These are phyloP conservation scores for Elsinoe fawcettii DNA, from an alignment of 2,329 filamentous ascomycete genomes.

Conservation along the genomic window DNA sequence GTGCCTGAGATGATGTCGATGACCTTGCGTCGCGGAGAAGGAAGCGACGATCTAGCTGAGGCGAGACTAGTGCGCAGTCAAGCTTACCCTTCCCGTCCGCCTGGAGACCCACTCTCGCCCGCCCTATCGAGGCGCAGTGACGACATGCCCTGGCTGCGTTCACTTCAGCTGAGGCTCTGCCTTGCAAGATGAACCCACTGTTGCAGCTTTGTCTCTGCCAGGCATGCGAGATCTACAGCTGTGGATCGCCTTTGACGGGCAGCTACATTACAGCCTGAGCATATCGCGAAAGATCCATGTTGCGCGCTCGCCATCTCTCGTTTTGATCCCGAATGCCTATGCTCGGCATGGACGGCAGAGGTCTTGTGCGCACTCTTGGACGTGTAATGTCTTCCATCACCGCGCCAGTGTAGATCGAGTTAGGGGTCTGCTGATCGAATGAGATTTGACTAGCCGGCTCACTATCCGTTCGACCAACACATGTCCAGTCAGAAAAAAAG, in stretches of 20 bases:
- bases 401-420: not conserved
- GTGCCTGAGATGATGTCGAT: constrained; percentile 7
- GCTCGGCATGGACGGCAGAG: constrained; percentile 10
- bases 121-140: constrained; percentile 14
- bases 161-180: constrained; percentile 10
- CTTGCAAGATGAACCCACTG: not conserved
- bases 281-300: not conserved
- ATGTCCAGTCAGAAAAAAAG: not conserved
- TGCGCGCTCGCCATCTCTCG: not conserved
- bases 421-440: constrained; percentile 13
- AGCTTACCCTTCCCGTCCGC: constrained; percentile 2
- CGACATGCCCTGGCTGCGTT: constrained; percentile 13
- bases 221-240: not conserved
- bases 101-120: constrained; percentile 3
- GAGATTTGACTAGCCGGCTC: not conserved
- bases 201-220: not conserved
- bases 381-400: constrained; percentile 9
- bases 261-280: not conserved
- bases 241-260: not conserved
- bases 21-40: constrained; percentile 2
- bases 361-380: not conserved
- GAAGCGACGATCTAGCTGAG: constrained; percentile 7
- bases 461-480: not conserved
- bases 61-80: not conserved
- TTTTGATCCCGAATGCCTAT: not conserved